These are phyloP conservation scores for Serendipita sp. DNA, from an alignment of 768 basidiomycete genomes.

Conservation along the genomic window DNA sequence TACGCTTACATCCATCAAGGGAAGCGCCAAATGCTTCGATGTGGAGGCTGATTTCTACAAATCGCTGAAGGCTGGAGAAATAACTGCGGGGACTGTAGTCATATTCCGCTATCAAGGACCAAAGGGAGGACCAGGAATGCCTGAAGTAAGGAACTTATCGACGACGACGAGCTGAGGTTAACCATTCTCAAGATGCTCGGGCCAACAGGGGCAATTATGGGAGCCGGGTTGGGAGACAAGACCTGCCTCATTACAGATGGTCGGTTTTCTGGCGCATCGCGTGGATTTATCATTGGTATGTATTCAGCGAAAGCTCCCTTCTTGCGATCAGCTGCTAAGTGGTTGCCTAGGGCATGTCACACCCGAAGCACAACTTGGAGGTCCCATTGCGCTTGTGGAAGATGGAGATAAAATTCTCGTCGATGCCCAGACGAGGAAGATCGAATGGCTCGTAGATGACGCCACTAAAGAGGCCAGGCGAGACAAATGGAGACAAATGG, in stretches of 20 bases:
- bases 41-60: slow-evolving; percentile 59
- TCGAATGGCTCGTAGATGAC: slow-evolving; percentile 59
- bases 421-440: slow-evolving; percentile 45
- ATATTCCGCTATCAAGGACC: slow-evolving; percentile 84
- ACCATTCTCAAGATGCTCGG: slow-evolving; percentile 33
- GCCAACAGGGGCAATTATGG: slow-evolving; percentile 71
- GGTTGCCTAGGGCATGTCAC: slow-evolving; percentile 35
- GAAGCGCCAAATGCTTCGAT: slow-evolving; percentile 64
- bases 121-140: slow-evolving; percentile 86
- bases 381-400: slow-evolving; percentile 73
- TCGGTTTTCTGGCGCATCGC: slow-evolving; percentile 71
- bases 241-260: slow-evolving; percentile 81
- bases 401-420: slow-evolving; percentile 71
- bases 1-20: slow-evolving; percentile 24
- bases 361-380: slow-evolving; percentile 58
- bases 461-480: slow-evolving; percentile 44
- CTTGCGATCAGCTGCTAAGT: neutral
- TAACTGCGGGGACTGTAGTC: slow-evolving; percentile 57
- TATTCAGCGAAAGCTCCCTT: slow-evolving; percentile 1
- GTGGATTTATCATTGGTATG: slow-evolving; percentile 45
- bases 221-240: slow-evolving; percentile 61
- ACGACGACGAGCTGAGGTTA: slow-evolving; percentile 23
- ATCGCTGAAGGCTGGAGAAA: slow-evolving; percentile 54
- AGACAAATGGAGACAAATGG: slow-evolving; percentile 53
- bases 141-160: slow-evolving; percentile 39